Base-by-base conservation (phyloP, 108 stramenopile genomes). In the Epithemia pelagica region DNA sequence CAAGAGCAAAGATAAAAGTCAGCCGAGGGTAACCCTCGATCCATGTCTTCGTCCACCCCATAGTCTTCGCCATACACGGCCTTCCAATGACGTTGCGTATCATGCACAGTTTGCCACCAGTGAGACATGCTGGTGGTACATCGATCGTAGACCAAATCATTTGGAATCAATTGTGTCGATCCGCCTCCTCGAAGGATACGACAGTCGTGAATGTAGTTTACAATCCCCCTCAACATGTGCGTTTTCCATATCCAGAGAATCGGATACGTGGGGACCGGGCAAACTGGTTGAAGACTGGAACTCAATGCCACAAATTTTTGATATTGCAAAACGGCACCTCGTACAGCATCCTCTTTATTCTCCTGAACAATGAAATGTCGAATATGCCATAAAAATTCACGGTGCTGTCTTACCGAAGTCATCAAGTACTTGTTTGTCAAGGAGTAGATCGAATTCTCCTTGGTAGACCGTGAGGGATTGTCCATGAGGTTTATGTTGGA, bases 231-330 rank as follows among this genome's bases (percentile, higher is more conserved):
- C n/a, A 82, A 55, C 25, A 82, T 85, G 73, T 85, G 79, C 19
- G 78, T 82, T 62, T 85, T 80, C 84, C 84, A 85, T 58, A 81
- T 79, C 23, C 81, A 59, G 59, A 81, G 80, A 68, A 85, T 81
- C 32, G 81, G 75, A 66, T 82, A 85, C 28, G 84, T 82, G 18
- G 84, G 84, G n/a, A 85, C 80, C 18, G 65, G 37, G 52, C 51
- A 32, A 25, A 58, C 5, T 37, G 21, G 29, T 15, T 46, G 37
- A 5, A 15, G 1, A 7, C n/a, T 8, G 18, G 61, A 19, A 3
- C 19, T 60, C 57, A 37, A 19, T 5, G 61, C 7, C n/a, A 70
- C 51, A 33, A 70, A 70, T 26, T 24, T 18, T 30, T 29, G 18
- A 59, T 84, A 80, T n/a, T n/a, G n/a, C n/a, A n/a, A n/a, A n/a